phyloP scores from a whole-genome alignment of 2,329 filamentous ascomycete species.

The Paraphaeosphaeria minitans region DNA sequence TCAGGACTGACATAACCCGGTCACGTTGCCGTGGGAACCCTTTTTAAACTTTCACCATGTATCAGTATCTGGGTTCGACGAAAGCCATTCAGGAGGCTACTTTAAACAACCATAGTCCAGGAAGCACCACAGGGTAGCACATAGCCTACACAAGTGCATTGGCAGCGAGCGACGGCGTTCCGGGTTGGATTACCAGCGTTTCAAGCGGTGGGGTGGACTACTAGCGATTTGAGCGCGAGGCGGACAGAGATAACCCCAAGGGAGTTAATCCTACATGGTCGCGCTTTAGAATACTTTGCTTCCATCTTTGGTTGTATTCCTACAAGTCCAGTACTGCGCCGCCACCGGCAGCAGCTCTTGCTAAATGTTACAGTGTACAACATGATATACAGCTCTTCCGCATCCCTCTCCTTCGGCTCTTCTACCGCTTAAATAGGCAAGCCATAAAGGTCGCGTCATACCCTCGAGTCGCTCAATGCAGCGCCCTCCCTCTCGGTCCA shows the following conservation, averaged over 20 bases:
- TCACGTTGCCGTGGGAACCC: neutral
- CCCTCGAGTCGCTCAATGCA: neutral
- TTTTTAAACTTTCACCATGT: neutral
- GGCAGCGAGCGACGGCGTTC: conserved; percentile 11
- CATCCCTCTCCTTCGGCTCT: neutral
- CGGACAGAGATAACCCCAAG: neutral
- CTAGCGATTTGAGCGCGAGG: neutral
- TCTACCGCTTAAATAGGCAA: neutral
- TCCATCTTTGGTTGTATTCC: conserved; percentile 1
- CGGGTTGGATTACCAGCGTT: neutral
- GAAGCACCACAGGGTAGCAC: conserved; percentile 2
- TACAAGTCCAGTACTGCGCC: neutral
- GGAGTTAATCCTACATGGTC: neutral
- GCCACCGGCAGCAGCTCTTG: neutral
- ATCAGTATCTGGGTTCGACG: neutral
- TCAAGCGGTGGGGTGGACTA: neutral
- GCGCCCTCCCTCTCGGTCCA: conserved; percentile 18
- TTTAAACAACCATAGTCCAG: neutral
- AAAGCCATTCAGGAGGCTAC: neutral
- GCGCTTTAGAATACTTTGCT: neutral
- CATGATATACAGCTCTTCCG: conserved; percentile 2
- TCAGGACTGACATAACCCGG: neutral
- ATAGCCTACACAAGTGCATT: conserved; percentile 3
- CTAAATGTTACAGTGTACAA: conserved; percentile 17
- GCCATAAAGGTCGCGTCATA: neutral